Percentiles rank a stretch among this genome's conserved stretches.
phyloP scores from a whole-genome alignment of 2,329 filamentous ascomycete genomes.

The Ceratocystis huliohia region DNA sequence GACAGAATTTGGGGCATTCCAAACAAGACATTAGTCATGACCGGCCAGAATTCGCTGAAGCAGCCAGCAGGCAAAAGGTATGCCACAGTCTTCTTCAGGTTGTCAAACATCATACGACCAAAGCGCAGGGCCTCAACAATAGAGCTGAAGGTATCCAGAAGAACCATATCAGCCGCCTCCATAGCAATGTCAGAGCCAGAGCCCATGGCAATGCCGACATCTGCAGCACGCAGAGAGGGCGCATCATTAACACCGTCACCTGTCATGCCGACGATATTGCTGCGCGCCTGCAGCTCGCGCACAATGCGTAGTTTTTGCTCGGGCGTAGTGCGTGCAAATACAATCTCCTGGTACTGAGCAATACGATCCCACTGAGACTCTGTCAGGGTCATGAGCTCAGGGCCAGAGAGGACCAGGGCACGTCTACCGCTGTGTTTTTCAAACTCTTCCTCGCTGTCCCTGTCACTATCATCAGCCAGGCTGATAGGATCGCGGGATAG shows the following conservation, averaged over 20 bases:
- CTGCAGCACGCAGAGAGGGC: slow-evolving; percentile 92
- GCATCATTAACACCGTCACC: slow-evolving; percentile 98
- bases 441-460: slow-evolving; percentile 24
- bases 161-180: slow-evolving; percentile 94
- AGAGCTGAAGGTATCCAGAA: slow-evolving; percentile 96
- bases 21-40: slow-evolving; percentile 93
- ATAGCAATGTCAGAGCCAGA: slow-evolving; percentile 95
- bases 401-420: slow-evolving; percentile 51
- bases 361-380: slow-evolving; percentile 57
- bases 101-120: slow-evolving; percentile 97
- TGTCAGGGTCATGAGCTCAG: slow-evolving; percentile 52
- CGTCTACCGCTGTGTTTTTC: slow-evolving; percentile 26
- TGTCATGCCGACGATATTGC: slow-evolving; percentile 97
- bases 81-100: slow-evolving; percentile 98
- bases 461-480: slow-evolving; percentile 34
- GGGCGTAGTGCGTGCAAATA: slow-evolving; percentile 94
- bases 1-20: slow-evolving; percentile 97
- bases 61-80: slow-evolving; percentile 92
- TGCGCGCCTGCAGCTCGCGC: slow-evolving; percentile 81
- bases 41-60: slow-evolving; percentile 97
- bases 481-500: slow-evolving; percentile 52
- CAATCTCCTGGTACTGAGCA: slow-evolving; percentile 53
- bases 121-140: slow-evolving; percentile 97
- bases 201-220: slow-evolving; percentile 98
- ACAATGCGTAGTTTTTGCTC: slow-evolving; percentile 93